Conservation (phyloP, 2,329 filamentous ascomycete genomes). For the Fusarium avenaceum region DNA sequence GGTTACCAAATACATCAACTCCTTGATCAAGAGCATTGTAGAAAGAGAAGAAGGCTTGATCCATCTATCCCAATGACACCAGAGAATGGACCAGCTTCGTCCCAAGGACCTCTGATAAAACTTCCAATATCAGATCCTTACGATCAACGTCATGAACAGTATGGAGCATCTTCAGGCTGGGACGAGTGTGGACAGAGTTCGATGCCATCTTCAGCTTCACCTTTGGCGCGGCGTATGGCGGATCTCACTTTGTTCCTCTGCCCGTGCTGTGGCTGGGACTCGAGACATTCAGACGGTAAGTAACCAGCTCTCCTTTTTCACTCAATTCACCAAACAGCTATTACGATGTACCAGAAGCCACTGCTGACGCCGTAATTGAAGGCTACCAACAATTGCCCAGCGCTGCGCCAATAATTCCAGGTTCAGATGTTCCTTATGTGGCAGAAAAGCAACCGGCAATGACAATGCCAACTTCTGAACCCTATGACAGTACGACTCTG, state of each 20-base stretch:
- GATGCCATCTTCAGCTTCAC: constrained; percentile 45
- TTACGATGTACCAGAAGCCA: not conserved
- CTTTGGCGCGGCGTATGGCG: constrained; percentile 50
- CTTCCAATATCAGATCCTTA: constrained; percentile 39
- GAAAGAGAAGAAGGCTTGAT: constrained; percentile 53
- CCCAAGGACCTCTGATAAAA: constrained; percentile 53
- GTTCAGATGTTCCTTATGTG: constrained; percentile 51
- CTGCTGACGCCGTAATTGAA: constrained; percentile 42
- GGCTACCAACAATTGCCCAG: constrained; percentile 54
- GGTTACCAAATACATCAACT: constrained; percentile 51
- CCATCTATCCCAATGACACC: constrained; percentile 52
- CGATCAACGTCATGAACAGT: constrained; percentile 43
- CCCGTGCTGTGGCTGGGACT: constrained; percentile 51
- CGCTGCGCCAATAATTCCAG: constrained; percentile 47
- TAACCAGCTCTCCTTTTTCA: not conserved
- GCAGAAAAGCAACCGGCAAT: constrained; percentile 49
- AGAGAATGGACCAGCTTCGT: constrained; percentile 39
- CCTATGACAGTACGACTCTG: constrained; percentile 34
- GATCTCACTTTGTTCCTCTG: constrained; percentile 50
- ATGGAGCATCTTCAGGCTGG: constrained; percentile 43
- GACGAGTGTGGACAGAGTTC: constrained; percentile 38
- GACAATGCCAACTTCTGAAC: constrained; percentile 37
- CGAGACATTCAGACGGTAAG: constrained; percentile 52
- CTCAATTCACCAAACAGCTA: not conserved
- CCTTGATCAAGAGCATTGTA: constrained; percentile 45